phyloP scores from a whole-genome alignment of 345 rosid species.

The Rhodamnia argentea region DNA sequence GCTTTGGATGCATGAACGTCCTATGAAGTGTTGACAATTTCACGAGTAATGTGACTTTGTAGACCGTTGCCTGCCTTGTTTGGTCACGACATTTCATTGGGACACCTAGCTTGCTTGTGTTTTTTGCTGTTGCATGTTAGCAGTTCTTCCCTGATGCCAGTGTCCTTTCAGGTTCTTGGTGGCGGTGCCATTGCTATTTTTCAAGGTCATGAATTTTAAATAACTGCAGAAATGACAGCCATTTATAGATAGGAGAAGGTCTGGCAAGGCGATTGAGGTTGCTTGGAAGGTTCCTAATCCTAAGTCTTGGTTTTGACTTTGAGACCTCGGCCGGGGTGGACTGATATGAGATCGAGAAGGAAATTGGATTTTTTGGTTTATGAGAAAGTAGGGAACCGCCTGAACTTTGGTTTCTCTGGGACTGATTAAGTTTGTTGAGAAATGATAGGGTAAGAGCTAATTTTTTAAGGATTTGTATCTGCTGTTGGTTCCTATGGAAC shows the following conservation, averaged over 20 bases:
- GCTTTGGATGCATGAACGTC: background rate
- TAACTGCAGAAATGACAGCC: background rate
- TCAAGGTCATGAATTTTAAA: background rate
- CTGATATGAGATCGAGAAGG: background rate
- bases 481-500: background rate
- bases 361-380: background rate
- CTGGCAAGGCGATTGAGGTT: background rate
- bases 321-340: background rate
- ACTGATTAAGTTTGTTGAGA: background rate
- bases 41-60: background rate
- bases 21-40: background rate
- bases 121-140: background rate
- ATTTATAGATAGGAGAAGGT: background rate
- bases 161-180: background rate
- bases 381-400: background rate
- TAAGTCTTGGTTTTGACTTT: too few relatives aligned
- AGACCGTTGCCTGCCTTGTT: background rate
- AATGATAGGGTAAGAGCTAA: background rate
- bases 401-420: background rate
- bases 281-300: background rate
- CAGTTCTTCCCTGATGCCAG: background rate
- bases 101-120: background rate
- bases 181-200: background rate
- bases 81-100: background rate
- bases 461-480: background rate